phyloP scores from a whole-genome alignment of 495 filamentous ascomycete genomes.

The Hypoxylon perforatum region DNA sequence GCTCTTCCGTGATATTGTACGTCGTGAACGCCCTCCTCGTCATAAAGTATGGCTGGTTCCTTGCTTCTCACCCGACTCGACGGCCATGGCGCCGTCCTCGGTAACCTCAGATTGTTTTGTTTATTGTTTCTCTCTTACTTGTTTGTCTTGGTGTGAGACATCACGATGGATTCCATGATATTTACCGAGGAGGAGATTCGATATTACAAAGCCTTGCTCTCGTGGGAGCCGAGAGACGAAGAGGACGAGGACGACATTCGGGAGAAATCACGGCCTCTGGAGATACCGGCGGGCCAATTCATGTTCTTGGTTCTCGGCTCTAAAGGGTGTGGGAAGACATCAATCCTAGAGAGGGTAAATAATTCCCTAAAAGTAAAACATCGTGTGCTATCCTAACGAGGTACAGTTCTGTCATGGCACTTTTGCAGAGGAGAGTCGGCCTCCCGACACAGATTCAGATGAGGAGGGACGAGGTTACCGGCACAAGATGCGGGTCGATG shows the following conservation, averaged over 20 bases:
- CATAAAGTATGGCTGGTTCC: constrained; percentile 17
- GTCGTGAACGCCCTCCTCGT: constrained; percentile 2
- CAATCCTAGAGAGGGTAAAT: constrained; percentile 53
- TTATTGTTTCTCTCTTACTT: neutral
- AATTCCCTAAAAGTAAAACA: neutral
- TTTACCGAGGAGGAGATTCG: constrained; percentile 55
- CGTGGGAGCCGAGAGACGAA: constrained; percentile 49
- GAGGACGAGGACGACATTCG: constrained; percentile 5
- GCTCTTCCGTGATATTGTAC: constrained; percentile 18
- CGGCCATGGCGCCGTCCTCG: constrained; percentile 3
- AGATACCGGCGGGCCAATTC: constrained; percentile 49
- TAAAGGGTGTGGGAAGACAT: constrained; percentile 55
- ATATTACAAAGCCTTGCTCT: constrained; percentile 55
- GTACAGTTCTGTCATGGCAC: constrained; percentile 48
- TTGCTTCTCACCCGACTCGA: neutral
- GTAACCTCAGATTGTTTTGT: neutral
- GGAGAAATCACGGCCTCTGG: constrained; percentile 17
- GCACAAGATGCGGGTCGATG: constrained; percentile 46
- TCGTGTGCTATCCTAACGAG: constrained; percentile 1
- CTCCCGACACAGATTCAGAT: constrained; percentile 41
- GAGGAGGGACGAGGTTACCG: constrained; percentile 48
- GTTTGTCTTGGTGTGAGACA: neutral
- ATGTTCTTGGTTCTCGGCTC: constrained; percentile 55
- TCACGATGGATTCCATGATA: constrained; percentile 43
- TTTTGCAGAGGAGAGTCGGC: constrained; percentile 35